A percentile compares a stretch with the other conserved stretches of the same genome.
Evolutionary conservation across 495 filamentous ascomycete species (phyloP).

Genomic region (Penicillium longicatenatum): DNA sequence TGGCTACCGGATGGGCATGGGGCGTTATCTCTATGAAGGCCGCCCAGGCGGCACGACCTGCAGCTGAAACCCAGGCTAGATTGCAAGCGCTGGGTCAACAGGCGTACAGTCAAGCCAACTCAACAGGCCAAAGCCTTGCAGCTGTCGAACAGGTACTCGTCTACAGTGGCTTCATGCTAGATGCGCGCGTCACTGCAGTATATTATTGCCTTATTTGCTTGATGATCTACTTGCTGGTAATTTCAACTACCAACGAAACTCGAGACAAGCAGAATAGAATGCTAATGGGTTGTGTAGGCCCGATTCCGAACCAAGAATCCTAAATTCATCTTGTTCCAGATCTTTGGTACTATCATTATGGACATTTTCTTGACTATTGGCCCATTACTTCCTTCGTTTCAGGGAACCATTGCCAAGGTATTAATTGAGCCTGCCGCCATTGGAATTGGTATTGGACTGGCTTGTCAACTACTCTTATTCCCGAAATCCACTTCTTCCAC

Average conservation of each 20-base stretch:
- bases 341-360: slow-evolving; percentile 43
- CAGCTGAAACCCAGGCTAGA: slow-evolving; percentile 36
- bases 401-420: slow-evolving; percentile 38
- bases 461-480: slow-evolving; percentile 41
- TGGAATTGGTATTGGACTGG: slow-evolving; percentile 41
- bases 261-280: no score
- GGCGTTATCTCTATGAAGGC: slow-evolving; percentile 46
- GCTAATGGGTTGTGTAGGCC: slow-evolving; percentile 21
- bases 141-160: slow-evolving; percentile 28
- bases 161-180: slow-evolving; percentile 43
- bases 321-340: slow-evolving; percentile 33
- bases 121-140: slow-evolving; percentile 30
- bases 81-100: slow-evolving; percentile 34
- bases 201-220: slow-evolving; percentile 38
- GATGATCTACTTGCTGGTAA: slow-evolving; percentile 41
- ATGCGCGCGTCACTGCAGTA: slow-evolving; percentile 40
- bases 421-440: slow-evolving; percentile 40
- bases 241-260: not conserved
- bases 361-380: slow-evolving; percentile 39
- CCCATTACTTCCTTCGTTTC: slow-evolving; percentile 39
- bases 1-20: slow-evolving; percentile 45
- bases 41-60: slow-evolving; percentile 38
- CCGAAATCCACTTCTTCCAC: slow-evolving; percentile 42
- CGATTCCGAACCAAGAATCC: slow-evolving; percentile 43
- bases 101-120: slow-evolving; percentile 34